Percentiles rank a stretch among this genome's conserved stretches.
Conservation (phyloP, 306 rosid genomes). For the Potentilla sterilis region DNA sequence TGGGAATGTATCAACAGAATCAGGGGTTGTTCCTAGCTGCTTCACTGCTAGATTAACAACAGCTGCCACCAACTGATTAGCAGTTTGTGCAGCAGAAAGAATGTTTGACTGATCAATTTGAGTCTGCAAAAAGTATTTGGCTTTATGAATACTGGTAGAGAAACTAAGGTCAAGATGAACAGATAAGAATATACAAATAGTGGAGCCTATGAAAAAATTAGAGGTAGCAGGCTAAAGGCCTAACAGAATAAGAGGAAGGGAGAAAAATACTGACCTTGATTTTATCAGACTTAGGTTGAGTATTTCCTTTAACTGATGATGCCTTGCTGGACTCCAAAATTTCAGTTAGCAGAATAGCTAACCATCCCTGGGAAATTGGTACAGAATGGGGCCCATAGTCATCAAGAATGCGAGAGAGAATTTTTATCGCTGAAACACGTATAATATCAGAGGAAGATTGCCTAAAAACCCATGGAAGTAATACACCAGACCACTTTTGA, state of each 20-base stretch:
- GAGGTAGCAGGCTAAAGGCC: background rate
- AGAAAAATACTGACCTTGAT: slow-evolving; percentile 61
- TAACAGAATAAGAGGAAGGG: background rate
- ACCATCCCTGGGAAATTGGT: slow-evolving; percentile 92
- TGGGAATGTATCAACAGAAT: slow-evolving; percentile 56
- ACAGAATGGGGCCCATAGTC: slow-evolving; percentile 67
- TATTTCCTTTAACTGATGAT: slow-evolving; percentile 54
- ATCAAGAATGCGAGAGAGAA: slow-evolving; percentile 73
- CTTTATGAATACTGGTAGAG: slow-evolving; percentile 2
- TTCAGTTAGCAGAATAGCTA: slow-evolving; percentile 69
- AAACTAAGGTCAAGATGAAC: background rate
- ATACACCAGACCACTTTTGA: slow-evolving; percentile 88
- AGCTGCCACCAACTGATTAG: slow-evolving; percentile 70
- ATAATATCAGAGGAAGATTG: slow-evolving; percentile 62
- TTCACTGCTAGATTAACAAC: slow-evolving; percentile 79
- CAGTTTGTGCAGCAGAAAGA: slow-evolving; percentile 68
- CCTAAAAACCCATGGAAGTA: slow-evolving; percentile 82
- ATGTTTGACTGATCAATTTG: slow-evolving; percentile 73
- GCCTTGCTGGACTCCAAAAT: slow-evolving; percentile 51
- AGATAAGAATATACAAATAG: slow-evolving; percentile 20
- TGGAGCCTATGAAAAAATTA: slow-evolving; percentile 15
- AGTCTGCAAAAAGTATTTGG: slow-evolving; percentile 66
- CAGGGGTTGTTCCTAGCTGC: slow-evolving; percentile 46
- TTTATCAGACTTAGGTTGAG: slow-evolving; percentile 58
- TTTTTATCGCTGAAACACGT: slow-evolving; percentile 65